Evolutionary conservation across 441 rosid genomes (phyloP), one percentile per base, ranked within the genome.

Genomic region (Erodium texanum): DNA sequence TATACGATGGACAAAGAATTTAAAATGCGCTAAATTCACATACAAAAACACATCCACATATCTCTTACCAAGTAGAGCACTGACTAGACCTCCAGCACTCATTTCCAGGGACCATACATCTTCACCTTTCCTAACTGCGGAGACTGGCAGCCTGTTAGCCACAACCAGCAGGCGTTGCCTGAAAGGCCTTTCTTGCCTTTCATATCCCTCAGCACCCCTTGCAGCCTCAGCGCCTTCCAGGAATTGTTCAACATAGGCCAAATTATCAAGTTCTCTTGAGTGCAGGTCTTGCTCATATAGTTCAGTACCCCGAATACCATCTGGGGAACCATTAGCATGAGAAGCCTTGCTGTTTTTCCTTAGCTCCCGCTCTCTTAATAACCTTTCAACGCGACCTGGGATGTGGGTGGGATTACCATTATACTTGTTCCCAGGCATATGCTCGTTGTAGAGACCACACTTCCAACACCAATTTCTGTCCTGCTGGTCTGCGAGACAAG

Each of bases 1-100:
- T 10, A 54, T 7, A 18, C 2, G 61, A 54, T 54, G 61, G 61
- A 20, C 61, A 18, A 54, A 54, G 61, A 54, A 54, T 18, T 54
- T 54, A 19, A 7, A 54, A 52, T 18, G 12, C 18, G 24, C 10
- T 18, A 18, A 52, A 50, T 20, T 54, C 62, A 56, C 0, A 56
- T 0, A 29, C 6, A 29, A 20, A 7, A 56, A 16, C 62, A 19
- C 24, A 54, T 9, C 22, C 10, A 20, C 23, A 54, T 18, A 20
- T 50, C 58, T n/a, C 62, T 19, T 56, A 56, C 62, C 62, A 19
- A 94, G 79, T 80, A 56, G 62, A 62, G 99, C 99, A 78, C 72
- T 92, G 73, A 94, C 99, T 2, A 92, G 83, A 74, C 99, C 99
- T 41, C 99, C 99, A 69, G 87, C 98, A 82, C 98, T 94, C 65